Percentiles rank a stretch among this genome's conserved stretches.
phyloP scores from a whole-genome alignment of 2,329 filamentous ascomycete species.

The Fusarium aywerte region DNA sequence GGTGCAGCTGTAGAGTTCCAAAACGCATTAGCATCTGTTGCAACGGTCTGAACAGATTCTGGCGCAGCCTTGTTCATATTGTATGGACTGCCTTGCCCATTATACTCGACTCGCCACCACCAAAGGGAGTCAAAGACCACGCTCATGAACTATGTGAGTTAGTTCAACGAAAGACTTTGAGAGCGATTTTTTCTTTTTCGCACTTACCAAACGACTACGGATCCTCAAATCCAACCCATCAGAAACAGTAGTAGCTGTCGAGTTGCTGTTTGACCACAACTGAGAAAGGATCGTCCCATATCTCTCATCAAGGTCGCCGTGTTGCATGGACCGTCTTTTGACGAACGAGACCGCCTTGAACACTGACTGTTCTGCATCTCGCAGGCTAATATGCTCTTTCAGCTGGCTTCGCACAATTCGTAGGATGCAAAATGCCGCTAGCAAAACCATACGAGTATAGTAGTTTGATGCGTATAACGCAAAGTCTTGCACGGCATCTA shows the following conservation, averaged over 20 bases:
- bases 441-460: slow-evolving; percentile 4
- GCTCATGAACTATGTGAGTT: slow-evolving; percentile 1
- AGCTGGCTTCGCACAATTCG: slow-evolving; percentile 1
- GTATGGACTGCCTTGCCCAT: slow-evolving; percentile 9
- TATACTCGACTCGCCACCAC: slow-evolving; percentile 12
- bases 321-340: slow-evolving; percentile 3
- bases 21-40: neutral
- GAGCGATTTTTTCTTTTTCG: neutral
- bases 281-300: slow-evolving; percentile 2
- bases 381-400: slow-evolving; percentile 2
- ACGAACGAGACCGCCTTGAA: slow-evolving; percentile 5
- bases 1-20: neutral
- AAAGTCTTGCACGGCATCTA: slow-evolving; percentile 7
- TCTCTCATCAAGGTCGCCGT: slow-evolving; percentile 2
- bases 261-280: slow-evolving; percentile 8
- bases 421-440: slow-evolving; percentile 4
- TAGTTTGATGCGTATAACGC: slow-evolving; percentile 4
- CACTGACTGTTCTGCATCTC: slow-evolving; percentile 1
- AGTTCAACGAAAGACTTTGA: neutral
- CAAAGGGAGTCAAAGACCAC: slow-evolving; percentile 5
- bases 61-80: neutral
- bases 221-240: neutral
- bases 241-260: neutral
- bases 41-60: neutral
- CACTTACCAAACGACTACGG: slow-evolving; percentile 1